Base-by-base conservation (phyloP, 1,284 basidiomycete genomes). In the Rhizopogon parksii region DNA sequence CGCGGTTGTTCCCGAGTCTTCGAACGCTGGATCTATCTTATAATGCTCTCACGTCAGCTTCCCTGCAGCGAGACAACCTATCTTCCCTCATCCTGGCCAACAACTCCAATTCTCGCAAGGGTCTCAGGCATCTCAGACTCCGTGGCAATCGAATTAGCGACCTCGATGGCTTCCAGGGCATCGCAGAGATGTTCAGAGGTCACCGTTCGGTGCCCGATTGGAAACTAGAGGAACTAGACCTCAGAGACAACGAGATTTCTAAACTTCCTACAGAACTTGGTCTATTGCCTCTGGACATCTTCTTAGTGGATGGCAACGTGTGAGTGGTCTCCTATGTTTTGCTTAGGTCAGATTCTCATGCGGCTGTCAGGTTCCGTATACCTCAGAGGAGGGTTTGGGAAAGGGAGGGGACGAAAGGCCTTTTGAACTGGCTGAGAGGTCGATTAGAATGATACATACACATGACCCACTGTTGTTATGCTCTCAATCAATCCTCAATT, bases 251-350 rank as follows among this genome's bases (percentile, higher is more conserved):
- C 56, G 83, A 86, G 60, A 79, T 91, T 49, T 72, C 74, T 7
- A 81, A 76, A 65, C 65, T 91, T 34, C 81, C 80, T 0, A 68
- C 83, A 4, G 80, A 83, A 60, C 63, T 90, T 48, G 88, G 88
- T 11, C 60, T 88, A 54, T 61, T 91, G 43, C 83, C 88, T 19
- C 65, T 91, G 57, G 87, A 90, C 49, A 81, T 88, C 9, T 80
- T 91, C 51, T 67, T 88, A 57, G 88, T 91, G 34, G 88, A 91
- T 60, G 88, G 88, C n/a, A 91, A 91, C 67, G 68, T 75, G 86
- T 89, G 64, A 71, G 86, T 78, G 5, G n/a, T 45, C 48, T 37
- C 47, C 47, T 54, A 37, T 35, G 49, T 24, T 19, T 2, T 30
- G 19, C 25, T 39, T 40, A 46, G 27, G 11, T 4, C 37, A 37